A percentile compares a stretch with the other conserved stretches of the same genome.
phyloP scores from a whole-genome alignment of 768 basidiomycete species.

The Tephrocybe rancida region DNA sequence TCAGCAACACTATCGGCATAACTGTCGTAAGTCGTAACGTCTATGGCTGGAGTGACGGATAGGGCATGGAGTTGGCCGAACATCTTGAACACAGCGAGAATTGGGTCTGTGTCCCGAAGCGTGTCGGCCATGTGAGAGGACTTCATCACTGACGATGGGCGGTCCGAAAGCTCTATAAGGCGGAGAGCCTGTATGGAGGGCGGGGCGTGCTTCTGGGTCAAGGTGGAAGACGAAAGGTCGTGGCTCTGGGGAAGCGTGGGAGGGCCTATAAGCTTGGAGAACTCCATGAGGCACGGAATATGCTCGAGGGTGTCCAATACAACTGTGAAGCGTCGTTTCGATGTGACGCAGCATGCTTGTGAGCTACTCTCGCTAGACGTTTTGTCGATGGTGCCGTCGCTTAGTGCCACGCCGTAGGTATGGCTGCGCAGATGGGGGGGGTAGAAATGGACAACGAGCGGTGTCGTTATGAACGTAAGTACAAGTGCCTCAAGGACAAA shows the following conservation, averaged over 20 bases:
- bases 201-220: slow-evolving; percentile 17
- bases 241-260: slow-evolving; percentile 8
- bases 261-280: slow-evolving; percentile 78
- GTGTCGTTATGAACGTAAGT: slow-evolving; percentile 87
- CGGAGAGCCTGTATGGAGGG: slow-evolving; percentile 73
- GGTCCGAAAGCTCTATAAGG: slow-evolving; percentile 83
- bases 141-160: slow-evolving; percentile 86
- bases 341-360: background rate
- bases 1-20: slow-evolving; percentile 69
- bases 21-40: slow-evolving; percentile 78
- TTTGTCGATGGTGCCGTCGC: slow-evolving; percentile 42
- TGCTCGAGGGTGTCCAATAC: slow-evolving; percentile 91
- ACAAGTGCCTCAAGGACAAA: slow-evolving; percentile 86
- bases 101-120: slow-evolving; percentile 68
- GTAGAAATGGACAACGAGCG: slow-evolving; percentile 66
- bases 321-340: slow-evolving; percentile 62
- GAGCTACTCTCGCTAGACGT: slow-evolving; percentile 5
- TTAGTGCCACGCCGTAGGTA: slow-evolving; percentile 46
- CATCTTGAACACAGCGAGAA: slow-evolving; percentile 73
- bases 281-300: slow-evolving; percentile 85
- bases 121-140: slow-evolving; percentile 71
- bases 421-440: slow-evolving; percentile 60
- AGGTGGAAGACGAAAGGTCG: slow-evolving; percentile 15
- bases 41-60: slow-evolving; percentile 62
- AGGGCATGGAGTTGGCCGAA: slow-evolving; percentile 75